Percentiles rank a stretch among this genome's conserved stretches.
phyloP scores from a whole-genome alignment of 352 stramenopile genomes.

The Plasmopara viticola region DNA sequence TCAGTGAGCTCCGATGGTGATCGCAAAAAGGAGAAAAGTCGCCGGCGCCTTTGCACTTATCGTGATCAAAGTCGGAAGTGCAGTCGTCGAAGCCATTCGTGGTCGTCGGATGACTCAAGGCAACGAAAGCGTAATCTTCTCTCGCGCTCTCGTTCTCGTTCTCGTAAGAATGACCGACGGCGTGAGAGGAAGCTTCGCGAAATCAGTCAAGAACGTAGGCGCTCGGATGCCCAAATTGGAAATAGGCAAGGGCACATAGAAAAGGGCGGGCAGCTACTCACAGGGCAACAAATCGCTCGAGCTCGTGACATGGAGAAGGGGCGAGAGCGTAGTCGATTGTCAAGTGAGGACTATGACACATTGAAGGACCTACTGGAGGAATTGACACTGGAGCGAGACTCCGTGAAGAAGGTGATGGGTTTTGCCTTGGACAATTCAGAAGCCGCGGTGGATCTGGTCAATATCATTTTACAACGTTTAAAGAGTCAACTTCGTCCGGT shows the following conservation, averaged over 20 bases:
- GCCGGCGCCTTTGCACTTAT: slow-evolving; percentile 1
- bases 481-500: slow-evolving; percentile 26
- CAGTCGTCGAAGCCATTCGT: slow-evolving; percentile 19
- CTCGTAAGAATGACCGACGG: slow-evolving; percentile 6
- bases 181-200: slow-evolving; percentile 2
- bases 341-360: slow-evolving; percentile 44
- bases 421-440: slow-evolving; percentile 80
- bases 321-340: slow-evolving; percentile 43
- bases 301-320: slow-evolving; percentile 60
- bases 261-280: slow-evolving; percentile 37
- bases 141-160: slow-evolving; percentile 11
- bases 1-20: slow-evolving; percentile 17
- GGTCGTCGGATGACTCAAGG: slow-evolving; percentile 20
- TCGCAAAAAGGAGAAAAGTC: slow-evolving; percentile 9
- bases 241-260: slow-evolving; percentile 1
- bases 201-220: slow-evolving; percentile 8
- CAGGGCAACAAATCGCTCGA: slow-evolving; percentile 65
- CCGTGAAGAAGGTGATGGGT: slow-evolving; percentile 66
- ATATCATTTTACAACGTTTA: slow-evolving; percentile 43
- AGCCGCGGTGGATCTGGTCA: slow-evolving; percentile 59
- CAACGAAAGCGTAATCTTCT: slow-evolving; percentile 13
- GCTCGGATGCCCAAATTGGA: slow-evolving; percentile 3
- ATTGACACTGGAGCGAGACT: slow-evolving; percentile 60
- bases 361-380: slow-evolving; percentile 37
- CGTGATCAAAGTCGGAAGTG: slow-evolving; percentile 25